A percentile compares a stretch with the other conserved stretches of the same genome.
Evolutionary conservation across 2,329 filamentous ascomycete genomes (phyloP).

Genomic region (Ascochyta fabae): DNA sequence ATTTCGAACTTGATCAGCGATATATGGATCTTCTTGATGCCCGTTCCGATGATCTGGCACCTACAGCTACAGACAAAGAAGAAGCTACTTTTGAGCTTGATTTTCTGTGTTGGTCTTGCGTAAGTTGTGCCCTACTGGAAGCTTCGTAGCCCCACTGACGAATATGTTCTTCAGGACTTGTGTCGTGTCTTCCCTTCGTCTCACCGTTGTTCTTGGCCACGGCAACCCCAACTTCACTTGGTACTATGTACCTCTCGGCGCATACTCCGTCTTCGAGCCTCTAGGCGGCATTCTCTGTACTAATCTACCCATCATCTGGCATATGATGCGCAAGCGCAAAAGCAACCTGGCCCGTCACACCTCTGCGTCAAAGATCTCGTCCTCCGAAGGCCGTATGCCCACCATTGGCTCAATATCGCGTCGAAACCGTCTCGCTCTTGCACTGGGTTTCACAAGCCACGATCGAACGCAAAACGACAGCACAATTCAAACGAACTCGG

Average conservation of each 20-base stretch:
- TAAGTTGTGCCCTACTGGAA: slow-evolving; percentile 20
- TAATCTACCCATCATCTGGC: slow-evolving; percentile 45
- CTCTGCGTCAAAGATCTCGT: slow-evolving; percentile 24
- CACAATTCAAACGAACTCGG: slow-evolving; percentile 21
- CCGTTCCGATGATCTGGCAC: slow-evolving; percentile 44
- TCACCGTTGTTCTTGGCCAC: slow-evolving; percentile 42
- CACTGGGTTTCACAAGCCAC: slow-evolving; percentile 33
- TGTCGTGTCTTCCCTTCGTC: slow-evolving; percentile 39
- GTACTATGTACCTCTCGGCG: slow-evolving; percentile 44
- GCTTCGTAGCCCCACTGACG: slow-evolving; percentile 1
- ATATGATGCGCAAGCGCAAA: slow-evolving; percentile 40
- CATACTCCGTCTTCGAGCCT: slow-evolving; percentile 44
- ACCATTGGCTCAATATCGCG: slow-evolving; percentile 32
- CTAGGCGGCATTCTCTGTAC: slow-evolving; percentile 45
- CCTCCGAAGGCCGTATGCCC: slow-evolving; percentile 20
- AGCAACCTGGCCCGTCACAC: slow-evolving; percentile 21
- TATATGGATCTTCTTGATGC: slow-evolving; percentile 45
- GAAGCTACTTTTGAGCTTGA: slow-evolving; percentile 40
- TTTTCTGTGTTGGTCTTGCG: slow-evolving; percentile 45
- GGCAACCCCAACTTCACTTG: slow-evolving; percentile 42
- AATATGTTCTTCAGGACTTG: slow-evolving; percentile 31
- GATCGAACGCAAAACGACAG: slow-evolving; percentile 35
- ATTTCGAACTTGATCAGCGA: slow-evolving; percentile 44
- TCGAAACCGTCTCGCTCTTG: slow-evolving; percentile 28
- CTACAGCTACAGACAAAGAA: slow-evolving; percentile 43